Evolutionary conservation across 163 green algal species (phyloP), one percentile per base, ranked within the genome.

Genomic region (Scenedesmus sp.): DNA sequence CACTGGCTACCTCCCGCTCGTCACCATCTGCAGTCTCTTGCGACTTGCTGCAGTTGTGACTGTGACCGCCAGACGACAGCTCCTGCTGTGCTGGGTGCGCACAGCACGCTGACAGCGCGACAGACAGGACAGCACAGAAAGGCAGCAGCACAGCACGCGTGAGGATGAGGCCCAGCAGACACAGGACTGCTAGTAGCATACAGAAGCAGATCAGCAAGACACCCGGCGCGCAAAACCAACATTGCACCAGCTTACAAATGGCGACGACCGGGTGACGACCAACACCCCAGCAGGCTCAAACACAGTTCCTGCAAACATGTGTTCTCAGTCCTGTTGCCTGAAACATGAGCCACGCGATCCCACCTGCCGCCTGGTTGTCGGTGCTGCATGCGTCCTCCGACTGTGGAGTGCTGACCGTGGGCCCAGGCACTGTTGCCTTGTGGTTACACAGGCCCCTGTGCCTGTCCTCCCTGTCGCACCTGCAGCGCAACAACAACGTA

Each of bases 361-460:
- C 68, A 83, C 70, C 68, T 83, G 51, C n/a, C 7, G 78, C 43
- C 46, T 90, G 85, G 70, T 83, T 51, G 37, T 83, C 73, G 22
- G 65, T 90, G 68, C 85, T 90, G 68, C 68, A 84, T 76, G 85
- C 46, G 7, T 30, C 46, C 26, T 72, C 35, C 0, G 33, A 51
- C 78, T 53, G 42, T 51, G 78, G 51, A 20, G 15, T 37, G 65
- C 30, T 43, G 42, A 51, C 85, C 30, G 72, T 43, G n/a, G 85
- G 85, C 6, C 85, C 85, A 9, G 85, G 85, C 33, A 90, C 78
- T 24, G 70, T 73, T 33, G 85, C 85, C 70, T 53, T 72, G 85
- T 84, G 85, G 72, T 90, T 90, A 49, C 85, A 90, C 13, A 90
- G 72, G 24, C 85, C 85, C n/a, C 85, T 65, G 56, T 90, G 85